Base-by-base conservation (phyloP, 1,284 basidiomycete genomes). In the Singerocomus rubriflavus region DNA sequence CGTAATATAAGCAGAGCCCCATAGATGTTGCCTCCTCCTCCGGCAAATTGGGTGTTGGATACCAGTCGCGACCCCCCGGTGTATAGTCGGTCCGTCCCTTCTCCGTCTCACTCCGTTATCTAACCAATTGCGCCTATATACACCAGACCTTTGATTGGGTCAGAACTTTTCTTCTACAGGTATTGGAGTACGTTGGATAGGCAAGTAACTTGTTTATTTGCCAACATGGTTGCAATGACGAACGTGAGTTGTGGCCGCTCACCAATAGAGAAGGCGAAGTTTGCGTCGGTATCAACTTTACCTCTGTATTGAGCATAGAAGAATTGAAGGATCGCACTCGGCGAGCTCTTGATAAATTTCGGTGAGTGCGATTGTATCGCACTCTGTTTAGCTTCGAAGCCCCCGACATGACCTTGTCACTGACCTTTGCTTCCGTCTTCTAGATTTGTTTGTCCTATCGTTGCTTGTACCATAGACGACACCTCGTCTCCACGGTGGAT, bases 401-500 rank as follows among this genome's bases (percentile, higher is more conserved):
- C n/a, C n/a, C n/a, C n/a, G n/a, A n/a, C n/a, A n/a, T n/a, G n/a
- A n/a, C 30, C 29, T 10, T 2, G 12, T 11, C 3, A 9, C 8
- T 9, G 17, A 40, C 14, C 1, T 3, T 8, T 4, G 13, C 17
- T 12, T 16, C 3, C 14, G 9, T 17, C 4, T 13, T 13, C 2
- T 21, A 63, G 61, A 6, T 60, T 63, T 33, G 44, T 61, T n/a
- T 60, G 48, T 40, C 58, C 59, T 4, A 44, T 59, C 37, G 51
- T 63, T 11, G 48, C 61, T 1, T 61, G 58, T 36, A 54, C 51
- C 0, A 25, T 51, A 42, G 57, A 63, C 17, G 51, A 50, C 7
- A 9, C 25, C 17, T 21, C 11, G 3, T 53, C 56, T 25, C 59
- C 53, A 14, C 47, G 44, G 44, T 63, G 52, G 58, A 41, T 61